Evolutionary conservation across 108 stramenopile genomes (phyloP), one percentile per base, ranked within the genome.

Genomic region (Aurantiochytrium sp.): DNA sequence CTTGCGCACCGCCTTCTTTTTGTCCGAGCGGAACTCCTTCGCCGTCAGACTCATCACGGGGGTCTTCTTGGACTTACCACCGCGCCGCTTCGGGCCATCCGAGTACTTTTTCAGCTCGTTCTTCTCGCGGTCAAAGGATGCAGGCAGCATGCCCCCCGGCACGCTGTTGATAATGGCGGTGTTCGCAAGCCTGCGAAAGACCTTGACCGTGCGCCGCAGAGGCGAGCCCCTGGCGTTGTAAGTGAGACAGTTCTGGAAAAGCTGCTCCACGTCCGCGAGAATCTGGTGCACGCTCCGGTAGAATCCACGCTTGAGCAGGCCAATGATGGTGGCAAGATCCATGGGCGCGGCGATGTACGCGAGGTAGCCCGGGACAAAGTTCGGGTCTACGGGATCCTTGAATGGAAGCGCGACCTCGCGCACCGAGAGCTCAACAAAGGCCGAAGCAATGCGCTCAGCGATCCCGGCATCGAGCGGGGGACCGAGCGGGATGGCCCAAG

Each of bases 241-340:
- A 12, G 73, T 48, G 30, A 81, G n/a, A 24, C 73, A 81, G 24
- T 81, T 81, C 12, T 81, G 42, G 39, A n/a, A 48, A 12, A 81
- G 17, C 36, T 30, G n/a, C 42, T 41, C 73, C 21, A 81, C 27
- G 45, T 81, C 73, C 45, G 73, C 73, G 8, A 81, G 30, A 12
- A 81, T 24, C 45, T 81, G 73, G 24, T 81, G 73, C 45, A 81
- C 42, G n/a, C 42, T 81, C 6, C 73, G 73, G 2, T 81, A 81
- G 39, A 48, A 48, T 6, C 39, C 39, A 6, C 27, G n/a, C 73
- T 81, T 81, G 10, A 81, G 2, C 42, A 41, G 39, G 6, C 10
- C 24, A 6, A 48, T 12, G 0, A 81, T 27, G 19, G 39, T 41
- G 19, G n/a, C 24, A 6, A 81, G 39, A 24, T 81, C 73, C 45